Evolutionary conservation across 768 basidiomycete genomes (phyloP), one percentile per base, ranked within the genome.

Genomic region (Clitopilus passeckerianus): DNA sequence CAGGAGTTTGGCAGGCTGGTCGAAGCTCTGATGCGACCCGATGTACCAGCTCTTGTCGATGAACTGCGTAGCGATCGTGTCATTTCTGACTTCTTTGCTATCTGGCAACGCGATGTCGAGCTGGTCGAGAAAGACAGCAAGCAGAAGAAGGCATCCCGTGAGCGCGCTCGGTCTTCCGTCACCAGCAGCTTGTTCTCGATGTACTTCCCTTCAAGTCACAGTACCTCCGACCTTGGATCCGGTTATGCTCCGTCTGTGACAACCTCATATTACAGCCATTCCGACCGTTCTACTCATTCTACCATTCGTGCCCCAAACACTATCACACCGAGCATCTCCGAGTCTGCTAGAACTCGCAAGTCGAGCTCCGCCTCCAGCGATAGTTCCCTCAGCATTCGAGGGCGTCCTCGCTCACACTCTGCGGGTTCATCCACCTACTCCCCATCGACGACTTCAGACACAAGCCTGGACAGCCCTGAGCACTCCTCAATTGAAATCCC

Each of bases 81-180:
- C 27, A 80, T 90, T 54, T 83, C 83, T 2, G 87, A 92, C 68
- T 93, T 93, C 71, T 93, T 93, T 66, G 87, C 83, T 14, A 80
- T 82, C 62, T 93, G 91, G 91, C 77, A 86, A 61, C 74, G 86
- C 37, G 91, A 93, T 69, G 71, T 81, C 60, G 90, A 92, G 57
- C 73, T 83, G 34, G 77, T 76, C 24, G 75, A 77, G 61, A 85
- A 58, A 68, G 46, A 50, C n/a, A 50, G 20, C 46, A 50, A 50
- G 22, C 46, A 50, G 20, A 58, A 68, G 37, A 66, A 69, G 60
- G 34, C 58, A 50, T 63, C 63, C 18, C 22, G 66, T 23, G 63
- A 63, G 46, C 69, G 66, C 54, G 64, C 73, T 18, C 77, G 78
- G 60, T 68, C 67, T 16, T 86, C 86, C 0, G 63, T 85, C 24